Evolutionary conservation across 129 eudicot species (phyloP).

Genomic region (Lonicera japonica): DNA sequence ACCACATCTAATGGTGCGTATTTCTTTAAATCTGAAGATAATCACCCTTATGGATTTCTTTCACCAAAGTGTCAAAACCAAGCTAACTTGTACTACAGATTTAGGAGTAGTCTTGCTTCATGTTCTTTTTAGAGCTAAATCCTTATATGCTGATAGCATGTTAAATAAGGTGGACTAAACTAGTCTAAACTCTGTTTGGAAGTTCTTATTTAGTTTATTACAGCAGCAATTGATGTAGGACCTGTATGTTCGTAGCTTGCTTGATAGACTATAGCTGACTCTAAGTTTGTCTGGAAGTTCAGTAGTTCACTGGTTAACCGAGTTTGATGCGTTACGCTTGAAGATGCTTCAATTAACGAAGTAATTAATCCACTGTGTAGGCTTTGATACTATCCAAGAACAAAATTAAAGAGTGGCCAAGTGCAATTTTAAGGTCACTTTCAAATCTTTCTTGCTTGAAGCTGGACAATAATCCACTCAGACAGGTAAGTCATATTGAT

Average conservation of each 20-base stretch:
- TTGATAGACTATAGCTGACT: no score
- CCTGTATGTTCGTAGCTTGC: no score
- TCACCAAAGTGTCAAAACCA: not conserved
- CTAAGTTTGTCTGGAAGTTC: not conserved
- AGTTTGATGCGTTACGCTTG: conserved; percentile 3
- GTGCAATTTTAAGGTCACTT: conserved; percentile 61
- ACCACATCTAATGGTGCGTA: no score
- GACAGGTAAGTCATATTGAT: conserved; percentile 45
- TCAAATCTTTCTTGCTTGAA: conserved; percentile 70
- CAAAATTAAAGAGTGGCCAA: conserved; percentile 89
- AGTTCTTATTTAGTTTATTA: not conserved
- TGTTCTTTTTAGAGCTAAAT: not conserved
- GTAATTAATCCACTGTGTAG: conserved; percentile 32
- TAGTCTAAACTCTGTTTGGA: not conserved
- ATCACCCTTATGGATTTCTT: not conserved
- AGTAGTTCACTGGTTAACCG: not conserved
- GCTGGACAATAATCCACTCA: conserved; percentile 71
- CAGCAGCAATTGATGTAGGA: not conserved
- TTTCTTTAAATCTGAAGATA: no score
- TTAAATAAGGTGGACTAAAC: not conserved
- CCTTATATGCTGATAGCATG: not conserved
- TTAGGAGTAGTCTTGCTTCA: not conserved
- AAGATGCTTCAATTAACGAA: not conserved
- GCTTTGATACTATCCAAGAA: conserved; percentile 79
- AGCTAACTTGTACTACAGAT: not conserved